A percentile compares a stretch with the other conserved stretches of the same genome.
phyloP scores from a whole-genome alignment of 2,329 filamentous ascomycete genomes.

The Neonectria sp. region DNA sequence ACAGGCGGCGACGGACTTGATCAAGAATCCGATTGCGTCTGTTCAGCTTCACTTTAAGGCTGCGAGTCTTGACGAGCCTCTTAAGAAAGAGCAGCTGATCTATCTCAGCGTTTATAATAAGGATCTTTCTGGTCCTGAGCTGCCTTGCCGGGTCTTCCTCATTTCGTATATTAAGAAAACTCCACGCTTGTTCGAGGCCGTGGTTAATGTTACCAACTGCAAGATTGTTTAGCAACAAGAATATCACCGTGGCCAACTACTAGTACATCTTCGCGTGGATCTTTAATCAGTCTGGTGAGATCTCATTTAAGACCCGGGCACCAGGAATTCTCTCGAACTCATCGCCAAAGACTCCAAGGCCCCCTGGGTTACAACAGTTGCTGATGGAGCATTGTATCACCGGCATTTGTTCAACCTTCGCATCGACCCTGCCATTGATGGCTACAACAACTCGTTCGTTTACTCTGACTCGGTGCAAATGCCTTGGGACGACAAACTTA shows the following conservation, averaged over 20 bases:
- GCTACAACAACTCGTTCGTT: slow-evolving; percentile 64
- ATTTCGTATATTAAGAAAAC: slow-evolving; percentile 34
- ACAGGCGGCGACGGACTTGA: slow-evolving; percentile 18
- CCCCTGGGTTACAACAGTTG: slow-evolving; percentile 73
- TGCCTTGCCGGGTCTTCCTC: slow-evolving; percentile 26
- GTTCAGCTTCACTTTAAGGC: slow-evolving; percentile 35
- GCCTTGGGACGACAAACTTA: slow-evolving; percentile 64
- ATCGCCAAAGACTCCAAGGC: slow-evolving; percentile 67
- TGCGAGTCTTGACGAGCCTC: slow-evolving; percentile 27
- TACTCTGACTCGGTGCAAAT: slow-evolving; percentile 56
- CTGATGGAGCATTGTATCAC: slow-evolving; percentile 75
- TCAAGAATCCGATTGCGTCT: slow-evolving; percentile 24
- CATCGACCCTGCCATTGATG: slow-evolving; percentile 75
- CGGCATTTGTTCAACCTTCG: slow-evolving; percentile 78
- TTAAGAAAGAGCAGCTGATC: slow-evolving; percentile 19
- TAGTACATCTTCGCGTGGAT: slow-evolving; percentile 62
- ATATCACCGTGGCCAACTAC: slow-evolving; percentile 79
- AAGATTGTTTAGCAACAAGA: slow-evolving; percentile 52
- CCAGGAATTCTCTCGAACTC: neutral
- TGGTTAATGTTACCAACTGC: slow-evolving; percentile 29
- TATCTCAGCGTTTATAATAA: slow-evolving; percentile 31
- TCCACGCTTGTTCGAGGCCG: slow-evolving; percentile 29
- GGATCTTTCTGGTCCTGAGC: slow-evolving; percentile 14
- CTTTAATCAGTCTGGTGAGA: no score
- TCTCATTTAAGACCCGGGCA: no score